Evolutionary conservation across 257 asterid species (phyloP).

Genomic region (Ajuga chamaepitys): DNA sequence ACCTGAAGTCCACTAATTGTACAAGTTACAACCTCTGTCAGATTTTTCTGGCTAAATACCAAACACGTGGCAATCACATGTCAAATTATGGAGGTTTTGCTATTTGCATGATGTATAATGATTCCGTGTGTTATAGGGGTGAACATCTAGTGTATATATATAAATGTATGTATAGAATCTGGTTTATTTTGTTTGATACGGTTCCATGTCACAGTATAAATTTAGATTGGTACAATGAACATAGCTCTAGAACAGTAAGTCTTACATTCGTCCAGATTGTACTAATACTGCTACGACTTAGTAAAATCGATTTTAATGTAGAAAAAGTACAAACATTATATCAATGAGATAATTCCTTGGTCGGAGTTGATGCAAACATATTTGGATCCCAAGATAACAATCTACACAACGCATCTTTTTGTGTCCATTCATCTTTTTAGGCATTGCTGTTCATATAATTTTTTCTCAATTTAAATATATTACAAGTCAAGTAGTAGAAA

Average conservation of each 20-base stretch:
- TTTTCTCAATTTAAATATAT: not conserved
- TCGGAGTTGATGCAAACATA: conserved; percentile 28
- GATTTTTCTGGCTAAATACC: not conserved
- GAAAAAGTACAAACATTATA: conserved; percentile 19
- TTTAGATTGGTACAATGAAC: conserved; percentile 18
- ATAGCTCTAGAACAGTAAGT: not conserved
- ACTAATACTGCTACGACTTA: not conserved
- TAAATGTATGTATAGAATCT: too few species aligned
- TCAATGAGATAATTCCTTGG: conserved; percentile 21
- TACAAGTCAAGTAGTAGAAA: not conserved
- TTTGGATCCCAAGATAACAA: conserved; percentile 21
- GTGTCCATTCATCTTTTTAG: conserved; percentile 1
- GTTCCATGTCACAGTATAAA: conserved; percentile 4
- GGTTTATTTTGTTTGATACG: not conserved
- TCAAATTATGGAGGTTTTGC: too few species aligned
- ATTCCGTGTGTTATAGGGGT: too few species aligned
- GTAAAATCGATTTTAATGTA: not conserved
- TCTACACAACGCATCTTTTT: conserved; percentile 1
- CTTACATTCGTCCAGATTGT: conserved; percentile 17
- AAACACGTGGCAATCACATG: too few species aligned
- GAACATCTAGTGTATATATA: too few species aligned
- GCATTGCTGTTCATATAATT: not conserved
- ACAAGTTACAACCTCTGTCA: too few species aligned
- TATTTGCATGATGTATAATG: too few species aligned
- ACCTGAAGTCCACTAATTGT: too few species aligned